These are phyloP conservation scores for Acmispon strigosus DNA, from an alignment of 306 rosid species.

Conservation along the genomic window DNA sequence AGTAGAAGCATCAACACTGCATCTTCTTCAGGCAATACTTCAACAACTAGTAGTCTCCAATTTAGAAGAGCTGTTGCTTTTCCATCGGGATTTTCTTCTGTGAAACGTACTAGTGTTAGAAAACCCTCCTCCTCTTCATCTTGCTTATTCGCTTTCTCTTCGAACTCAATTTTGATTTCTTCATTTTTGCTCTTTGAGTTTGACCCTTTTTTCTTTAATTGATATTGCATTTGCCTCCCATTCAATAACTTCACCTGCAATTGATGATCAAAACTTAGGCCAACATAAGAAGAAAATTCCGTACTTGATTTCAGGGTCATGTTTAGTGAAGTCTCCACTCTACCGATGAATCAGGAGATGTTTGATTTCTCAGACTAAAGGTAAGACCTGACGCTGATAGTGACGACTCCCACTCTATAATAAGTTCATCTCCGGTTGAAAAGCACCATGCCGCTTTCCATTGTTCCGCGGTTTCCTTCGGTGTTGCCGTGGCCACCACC, in stretches of 20 bases:
- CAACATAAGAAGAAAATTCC: neutral
- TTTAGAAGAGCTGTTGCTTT: constrained; percentile 81
- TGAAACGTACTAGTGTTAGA: constrained; percentile 59
- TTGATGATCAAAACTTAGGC: neutral
- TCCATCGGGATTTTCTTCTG: constrained; percentile 65
- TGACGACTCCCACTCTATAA: constrained; percentile 56
- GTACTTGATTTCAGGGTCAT: neutral
- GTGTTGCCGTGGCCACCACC: constrained; percentile 82
- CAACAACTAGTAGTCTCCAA: constrained; percentile 71
- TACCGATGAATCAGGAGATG: constrained; percentile 59
- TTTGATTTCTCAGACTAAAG: constrained; percentile 45
- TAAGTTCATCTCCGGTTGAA: constrained; percentile 78
- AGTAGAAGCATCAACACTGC: constrained; percentile 65
- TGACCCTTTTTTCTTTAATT: constrained; percentile 28
- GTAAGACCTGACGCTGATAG: constrained; percentile 44
- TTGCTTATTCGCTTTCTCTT: constrained; percentile 21
- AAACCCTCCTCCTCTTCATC: constrained; percentile 56
- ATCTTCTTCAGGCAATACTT: constrained; percentile 80
- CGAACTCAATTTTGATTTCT: constrained; percentile 1
- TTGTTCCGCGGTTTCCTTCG: constrained; percentile 64
- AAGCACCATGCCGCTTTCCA: constrained; percentile 66
- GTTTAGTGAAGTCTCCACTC: neutral
- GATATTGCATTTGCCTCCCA: constrained; percentile 73
- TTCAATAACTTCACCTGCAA: constrained; percentile 69
- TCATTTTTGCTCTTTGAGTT: constrained; percentile 22